Evolutionary conservation across 2,329 filamentous ascomycete genomes (phyloP).

Genomic region (Fusarium ambrosium): DNA sequence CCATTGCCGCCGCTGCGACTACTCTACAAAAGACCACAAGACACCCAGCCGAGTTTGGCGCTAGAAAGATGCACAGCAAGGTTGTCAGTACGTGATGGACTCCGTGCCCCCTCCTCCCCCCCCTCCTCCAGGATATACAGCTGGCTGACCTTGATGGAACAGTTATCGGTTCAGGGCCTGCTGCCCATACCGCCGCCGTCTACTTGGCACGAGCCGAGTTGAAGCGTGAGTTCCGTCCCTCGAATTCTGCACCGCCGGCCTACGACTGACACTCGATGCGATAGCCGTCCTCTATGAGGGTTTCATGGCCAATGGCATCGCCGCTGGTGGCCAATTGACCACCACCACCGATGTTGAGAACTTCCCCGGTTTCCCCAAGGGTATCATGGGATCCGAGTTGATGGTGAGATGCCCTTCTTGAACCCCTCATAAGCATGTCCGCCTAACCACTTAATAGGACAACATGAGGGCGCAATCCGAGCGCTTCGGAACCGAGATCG

Average conservation of each 20-base stretch:
- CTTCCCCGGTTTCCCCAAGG: constrained; percentile 93
- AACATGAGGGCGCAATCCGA: constrained; percentile 93
- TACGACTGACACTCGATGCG: constrained; percentile 24
- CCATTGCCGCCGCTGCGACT: constrained; percentile 76
- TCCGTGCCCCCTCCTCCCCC: no score
- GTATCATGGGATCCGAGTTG: constrained; percentile 86
- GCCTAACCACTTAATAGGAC: constrained; percentile 64
- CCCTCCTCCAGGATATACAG: neutral
- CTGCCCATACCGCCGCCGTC: constrained; percentile 96
- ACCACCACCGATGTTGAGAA: constrained; percentile 99
- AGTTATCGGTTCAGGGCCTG: constrained; percentile 94
- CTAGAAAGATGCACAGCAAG: constrained; percentile 87
- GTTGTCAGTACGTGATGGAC: constrained; percentile 79
- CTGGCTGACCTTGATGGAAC: constrained; percentile 22
- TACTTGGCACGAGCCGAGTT: constrained; percentile 96
- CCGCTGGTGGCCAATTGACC: constrained; percentile 95
- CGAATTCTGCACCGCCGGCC: neutral
- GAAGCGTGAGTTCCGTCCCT: constrained; percentile 70
- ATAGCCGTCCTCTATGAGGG: constrained; percentile 93
- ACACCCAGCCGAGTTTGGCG: constrained; percentile 54
- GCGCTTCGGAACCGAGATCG: constrained; percentile 91
- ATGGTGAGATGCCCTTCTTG: constrained; percentile 71
- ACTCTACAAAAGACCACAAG: constrained; percentile 68
- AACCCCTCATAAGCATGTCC: neutral
- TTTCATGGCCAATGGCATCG: constrained; percentile 97